Conservation (phyloP, 495 filamentous ascomycete genomes). For the Xylaria venustula region DNA sequence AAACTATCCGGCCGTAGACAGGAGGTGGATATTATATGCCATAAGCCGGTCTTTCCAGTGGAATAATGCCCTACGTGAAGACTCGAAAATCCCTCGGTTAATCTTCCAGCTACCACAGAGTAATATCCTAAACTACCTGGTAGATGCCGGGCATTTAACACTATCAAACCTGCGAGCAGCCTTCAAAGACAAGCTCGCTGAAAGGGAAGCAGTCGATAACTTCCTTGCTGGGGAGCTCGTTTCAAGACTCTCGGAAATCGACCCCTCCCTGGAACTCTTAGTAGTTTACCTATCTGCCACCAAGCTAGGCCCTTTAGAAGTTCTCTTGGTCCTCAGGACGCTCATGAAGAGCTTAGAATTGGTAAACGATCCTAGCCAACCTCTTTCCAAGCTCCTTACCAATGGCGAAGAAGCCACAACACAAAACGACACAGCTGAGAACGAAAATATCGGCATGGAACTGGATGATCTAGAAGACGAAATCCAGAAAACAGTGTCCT, state of each 20-base stretch:
- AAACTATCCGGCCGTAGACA: slow-evolving; percentile 46
- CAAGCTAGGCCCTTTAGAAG: slow-evolving; percentile 44
- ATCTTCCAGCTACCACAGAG: slow-evolving; percentile 50
- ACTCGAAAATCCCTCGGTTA: slow-evolving; percentile 36
- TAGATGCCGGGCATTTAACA: slow-evolving; percentile 61
- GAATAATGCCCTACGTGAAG: slow-evolving; percentile 26
- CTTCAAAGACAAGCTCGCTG: slow-evolving; percentile 50
- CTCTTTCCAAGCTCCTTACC: slow-evolving; percentile 37
- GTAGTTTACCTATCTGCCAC: slow-evolving; percentile 54
- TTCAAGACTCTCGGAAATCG: slow-evolving; percentile 56
- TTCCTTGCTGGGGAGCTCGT: slow-evolving; percentile 58
- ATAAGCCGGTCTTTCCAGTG: slow-evolving; percentile 50
- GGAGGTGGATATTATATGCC: slow-evolving; percentile 52
- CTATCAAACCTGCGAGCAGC: slow-evolving; percentile 60
- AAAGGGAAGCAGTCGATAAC: slow-evolving; percentile 33
- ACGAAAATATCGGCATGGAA: slow-evolving; percentile 44
- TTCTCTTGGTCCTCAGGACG: slow-evolving; percentile 46
- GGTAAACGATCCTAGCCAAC: slow-evolving; percentile 35
- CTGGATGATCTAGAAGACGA: slow-evolving; percentile 49
- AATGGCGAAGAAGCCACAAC: slow-evolving; percentile 30
- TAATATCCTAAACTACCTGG: slow-evolving; percentile 60
- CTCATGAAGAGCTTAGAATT: slow-evolving; percentile 53
- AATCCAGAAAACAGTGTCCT: slow-evolving; percentile 50
- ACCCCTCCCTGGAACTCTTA: slow-evolving; percentile 60
- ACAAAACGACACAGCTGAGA: slow-evolving; percentile 27